Conservation (phyloP, 2,329 filamentous ascomycete species). For the Aspergillus sp. region DNA sequence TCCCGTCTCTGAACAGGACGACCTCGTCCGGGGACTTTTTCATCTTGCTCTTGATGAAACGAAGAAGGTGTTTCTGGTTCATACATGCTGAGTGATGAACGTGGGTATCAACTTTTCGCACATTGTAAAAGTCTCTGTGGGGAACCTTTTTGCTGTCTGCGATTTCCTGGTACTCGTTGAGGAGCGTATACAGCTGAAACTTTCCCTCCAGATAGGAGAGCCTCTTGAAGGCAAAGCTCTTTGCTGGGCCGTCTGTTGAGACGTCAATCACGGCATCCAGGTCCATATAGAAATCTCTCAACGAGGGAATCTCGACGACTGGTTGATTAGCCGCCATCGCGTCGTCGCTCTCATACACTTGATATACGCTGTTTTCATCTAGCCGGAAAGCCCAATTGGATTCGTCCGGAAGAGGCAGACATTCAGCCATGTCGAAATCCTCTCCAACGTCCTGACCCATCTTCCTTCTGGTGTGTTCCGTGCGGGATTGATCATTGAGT, state of each 20-base stretch:
- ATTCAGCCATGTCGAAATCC: constrained; percentile 81
- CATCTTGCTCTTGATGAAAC: constrained; percentile 99
- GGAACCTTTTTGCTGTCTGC: constrained; percentile 97
- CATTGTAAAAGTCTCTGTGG: constrained; percentile 98
- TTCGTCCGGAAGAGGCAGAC: constrained; percentile 69
- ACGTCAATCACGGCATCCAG: constrained; percentile 81
- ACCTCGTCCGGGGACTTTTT: constrained; percentile 96
- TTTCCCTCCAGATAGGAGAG: constrained; percentile 96
- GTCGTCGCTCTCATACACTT: constrained; percentile 75
- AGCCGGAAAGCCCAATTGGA: constrained; percentile 74
- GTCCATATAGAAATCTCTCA: constrained; percentile 95
- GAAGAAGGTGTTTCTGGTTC: constrained; percentile 97
- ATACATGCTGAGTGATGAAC: constrained; percentile 99
- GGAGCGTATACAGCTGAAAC: constrained; percentile 87
- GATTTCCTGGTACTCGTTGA: constrained; percentile 97
- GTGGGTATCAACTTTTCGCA: constrained; percentile 97
- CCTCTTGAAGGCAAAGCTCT: constrained; percentile 93
- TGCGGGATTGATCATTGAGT: constrained; percentile 39
- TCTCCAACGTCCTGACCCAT: constrained; percentile 87
- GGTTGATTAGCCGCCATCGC: constrained; percentile 65
- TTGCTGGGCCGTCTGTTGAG: constrained; percentile 93
- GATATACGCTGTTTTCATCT: constrained; percentile 83
- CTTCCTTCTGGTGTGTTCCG: constrained; percentile 66
- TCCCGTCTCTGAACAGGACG: constrained; percentile 88
- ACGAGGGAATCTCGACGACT: constrained; percentile 79